Base-by-base conservation (phyloP, 78 protist genomes). In the Dictyostelium discoideum region DNA sequence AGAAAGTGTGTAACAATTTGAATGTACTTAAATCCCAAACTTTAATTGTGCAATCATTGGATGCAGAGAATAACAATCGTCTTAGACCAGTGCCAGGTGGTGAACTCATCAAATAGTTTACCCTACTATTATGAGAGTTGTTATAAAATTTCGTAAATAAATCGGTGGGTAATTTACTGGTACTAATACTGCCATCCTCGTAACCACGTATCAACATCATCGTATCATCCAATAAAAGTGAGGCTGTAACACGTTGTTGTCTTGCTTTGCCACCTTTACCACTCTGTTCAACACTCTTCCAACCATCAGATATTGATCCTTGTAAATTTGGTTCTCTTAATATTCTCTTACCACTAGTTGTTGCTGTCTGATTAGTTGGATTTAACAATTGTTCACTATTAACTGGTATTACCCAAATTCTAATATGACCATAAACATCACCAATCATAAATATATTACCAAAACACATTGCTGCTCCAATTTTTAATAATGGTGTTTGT, bases 401-500 rank as follows among this genome's bases (percentile, higher is more conserved):
- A 24, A 82, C 88, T 32, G 95, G 95, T 46, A 90, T 82, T 1
- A 90, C 95, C 95, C 95, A 90, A 24, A 90, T 82, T 69, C 84
- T 90, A 32, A 90, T 60, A 10, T 85, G 74, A 24, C 95, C 95
- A 90, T 54, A 82, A 29, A 79, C 24, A 54, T 90, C 95, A 48
- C 95, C 95, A 48, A 82, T 77, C 39, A 90, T 20, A 73, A 90
- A 90, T 90, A 90, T 60, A 82, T 90, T 90, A 50, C 95, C 85
- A 67, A 57, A 90, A n/a, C 78, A 90, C 74, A 50, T 82, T 9
- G 95, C 95, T 32, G 95, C 95, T 22, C 94, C 94, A 82, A 90
- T 90, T 80, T 90, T 85, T 5, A 69, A 9, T 84, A 67, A 32
- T 22, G 54, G 22, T 81, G n/a, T 50, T 22, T 81, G 29, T 39